These are phyloP conservation scores for Yamadazyma sp. DNA, from an alignment of 1,139 yeast species.

Conservation along the genomic window DNA sequence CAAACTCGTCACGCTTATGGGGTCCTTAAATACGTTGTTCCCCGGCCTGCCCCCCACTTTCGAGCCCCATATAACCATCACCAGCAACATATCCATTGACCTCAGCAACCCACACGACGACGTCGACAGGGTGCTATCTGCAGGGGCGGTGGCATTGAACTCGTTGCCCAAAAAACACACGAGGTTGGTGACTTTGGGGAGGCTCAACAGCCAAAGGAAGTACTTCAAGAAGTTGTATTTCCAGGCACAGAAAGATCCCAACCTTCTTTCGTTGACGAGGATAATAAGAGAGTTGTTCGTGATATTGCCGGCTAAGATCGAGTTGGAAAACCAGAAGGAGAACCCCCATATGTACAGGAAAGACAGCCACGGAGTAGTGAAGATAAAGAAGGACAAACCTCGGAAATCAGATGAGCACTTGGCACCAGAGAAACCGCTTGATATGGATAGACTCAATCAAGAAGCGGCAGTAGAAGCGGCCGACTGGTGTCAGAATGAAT, in stretches of 20 bases:
- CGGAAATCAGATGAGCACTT: constrained; percentile 18
- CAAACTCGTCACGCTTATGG: constrained; percentile 58
- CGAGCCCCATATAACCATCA: constrained; percentile 78
- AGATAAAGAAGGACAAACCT: constrained; percentile 27
- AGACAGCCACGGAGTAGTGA: constrained; percentile 32
- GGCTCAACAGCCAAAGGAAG: constrained; percentile 39
- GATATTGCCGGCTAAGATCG: constrained; percentile 38
- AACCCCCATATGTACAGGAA: constrained; percentile 44
- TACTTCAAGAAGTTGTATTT: constrained; percentile 67
- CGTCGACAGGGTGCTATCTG: constrained; percentile 60
- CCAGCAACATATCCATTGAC: constrained; percentile 55
- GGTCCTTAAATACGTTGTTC: constrained; percentile 66
- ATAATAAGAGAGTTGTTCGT: constrained; percentile 72
- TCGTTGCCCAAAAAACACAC: constrained; percentile 42
- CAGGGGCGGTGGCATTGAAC: constrained; percentile 64
- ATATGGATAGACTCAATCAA: constrained; percentile 24
- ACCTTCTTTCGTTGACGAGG: constrained; percentile 63
- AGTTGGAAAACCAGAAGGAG: constrained; percentile 32
- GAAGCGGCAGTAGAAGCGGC: constrained; percentile 41
- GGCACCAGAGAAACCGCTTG: constrained; percentile 21
- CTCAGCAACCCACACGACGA: constrained; percentile 46
- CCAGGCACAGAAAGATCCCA: constrained; percentile 54
- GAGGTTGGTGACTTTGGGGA: constrained; percentile 39
- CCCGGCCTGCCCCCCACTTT: constrained; percentile 66
- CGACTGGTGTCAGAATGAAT: constrained; percentile 59